Base-by-base conservation (phyloP, 2,329 filamentous ascomycete species). In the Fusarium verticillioides region DNA sequence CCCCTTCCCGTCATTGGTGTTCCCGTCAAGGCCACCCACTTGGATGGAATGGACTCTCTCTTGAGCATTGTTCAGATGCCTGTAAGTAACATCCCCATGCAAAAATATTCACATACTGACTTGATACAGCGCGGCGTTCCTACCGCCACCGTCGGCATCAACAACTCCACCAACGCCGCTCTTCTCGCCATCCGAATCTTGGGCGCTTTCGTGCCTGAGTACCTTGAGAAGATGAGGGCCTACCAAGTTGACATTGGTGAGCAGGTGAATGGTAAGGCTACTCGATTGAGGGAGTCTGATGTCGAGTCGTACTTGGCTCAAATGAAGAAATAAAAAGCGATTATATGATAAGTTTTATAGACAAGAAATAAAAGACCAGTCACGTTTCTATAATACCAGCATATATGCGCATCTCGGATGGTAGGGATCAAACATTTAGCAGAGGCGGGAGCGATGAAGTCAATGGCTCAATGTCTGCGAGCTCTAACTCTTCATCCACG, bases 41-140 rank as follows among this genome's bases (percentile, higher is more conserved):
- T 94, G 10, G 93, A 94, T 77, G 93, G 93, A 7, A 84, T 91
- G 68, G 93, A 95, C 79, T 92, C 89, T 69, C 82, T 95, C 61
- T 84, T 92, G 60, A 92, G 90, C 76, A 94, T 94, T 73, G 92
- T 94, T 8, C 92, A 94, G 79, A 94, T 95, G 93, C 93, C 93
- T 44, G 66, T 69, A 44, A 65, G 66, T 69, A 2, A 4, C 0
- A 1, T 0, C 2, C 1, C 7, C 5, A 16, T 1, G 2, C 1
- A 16, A 16, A 2, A 13, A 1, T 21, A 1, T 36, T 1, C 16
- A 39, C 6, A 6, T 1, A 53, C 65, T 69, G 1, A 69, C 60
- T n/a, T 1, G 0, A 21, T 19, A 0, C 1, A 69, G 10, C 82
- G 88, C 77, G 93, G 93, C 18, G 88, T 92, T 56, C 93, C 93